Percentiles rank a stretch among this genome's conserved stretches.
Evolutionary conservation across 139 green algal species (phyloP).

Genomic region (Yamagishiella unicocca): DNA sequence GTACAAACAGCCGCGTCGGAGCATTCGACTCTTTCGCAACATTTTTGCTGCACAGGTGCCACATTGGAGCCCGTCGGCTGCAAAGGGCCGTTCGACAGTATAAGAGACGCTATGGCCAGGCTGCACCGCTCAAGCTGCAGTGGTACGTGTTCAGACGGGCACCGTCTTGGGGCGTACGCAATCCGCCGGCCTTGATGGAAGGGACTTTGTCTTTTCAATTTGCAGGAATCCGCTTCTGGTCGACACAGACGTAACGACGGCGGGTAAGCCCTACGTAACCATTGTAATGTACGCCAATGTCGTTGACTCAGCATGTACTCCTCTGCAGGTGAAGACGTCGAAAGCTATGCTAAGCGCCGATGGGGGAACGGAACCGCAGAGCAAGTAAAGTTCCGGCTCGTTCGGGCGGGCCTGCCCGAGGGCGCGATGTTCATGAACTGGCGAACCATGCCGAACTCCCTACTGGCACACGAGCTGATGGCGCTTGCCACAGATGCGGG

Average conservation of each 20-base stretch:
- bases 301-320: not conserved
- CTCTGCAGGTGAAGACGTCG: conserved; percentile 19
- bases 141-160: conserved; percentile 10
- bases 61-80: not conserved
- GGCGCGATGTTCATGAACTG: conserved; percentile 16
- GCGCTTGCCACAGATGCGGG: not conserved
- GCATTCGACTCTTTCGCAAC: too few relatives aligned
- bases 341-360: not conserved
- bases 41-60: conserved; percentile 40
- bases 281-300: not conserved
- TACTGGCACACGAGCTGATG: conserved; percentile 19
- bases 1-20: too few relatives aligned
- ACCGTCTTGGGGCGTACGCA: not conserved
- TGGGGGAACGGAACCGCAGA: not conserved
- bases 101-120: conserved; percentile 8
- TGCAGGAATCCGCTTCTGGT: conserved; percentile 27
- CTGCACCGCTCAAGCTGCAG: conserved; percentile 11
- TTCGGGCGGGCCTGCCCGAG: conserved; percentile 18
- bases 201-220: not conserved
- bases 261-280: not conserved
- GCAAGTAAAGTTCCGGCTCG: not conserved
- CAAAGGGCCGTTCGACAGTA: conserved; percentile 29
- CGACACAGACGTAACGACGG: not conserved
- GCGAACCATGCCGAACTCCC: not conserved
- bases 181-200: not conserved